phyloP scores from a whole-genome alignment of 179 eudicot genomes.

The Silene coronaria region DNA sequence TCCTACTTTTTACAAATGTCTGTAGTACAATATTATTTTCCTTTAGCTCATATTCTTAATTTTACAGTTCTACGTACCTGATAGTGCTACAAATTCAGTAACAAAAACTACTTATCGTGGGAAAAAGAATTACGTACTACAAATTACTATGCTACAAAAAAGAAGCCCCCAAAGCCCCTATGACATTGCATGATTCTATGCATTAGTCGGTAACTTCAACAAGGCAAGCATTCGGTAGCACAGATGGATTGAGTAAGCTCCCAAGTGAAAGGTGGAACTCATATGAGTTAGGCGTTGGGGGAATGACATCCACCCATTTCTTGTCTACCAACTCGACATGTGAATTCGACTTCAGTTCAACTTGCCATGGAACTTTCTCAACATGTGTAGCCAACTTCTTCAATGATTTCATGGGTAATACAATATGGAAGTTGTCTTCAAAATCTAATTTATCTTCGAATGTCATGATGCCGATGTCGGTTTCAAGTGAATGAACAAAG shows the following conservation, averaged over 20 bases:
- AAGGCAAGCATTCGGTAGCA: conserved; percentile 41
- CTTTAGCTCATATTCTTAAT: neutral
- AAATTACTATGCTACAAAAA: neutral
- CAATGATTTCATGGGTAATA: conserved; percentile 50
- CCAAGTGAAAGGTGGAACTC: conserved; percentile 64
- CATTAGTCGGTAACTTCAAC: conserved; percentile 45
- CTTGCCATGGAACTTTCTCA: conserved; percentile 38
- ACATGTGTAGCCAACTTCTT: conserved; percentile 39
- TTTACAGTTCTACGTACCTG: conserved; percentile 6
- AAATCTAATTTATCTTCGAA: conserved; percentile 25
- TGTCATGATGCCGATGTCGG: conserved; percentile 50
- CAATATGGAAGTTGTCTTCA: conserved; percentile 47
- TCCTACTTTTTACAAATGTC: too few species aligned
- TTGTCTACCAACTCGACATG: conserved; percentile 62
- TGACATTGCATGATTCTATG: neutral
- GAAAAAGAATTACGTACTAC: neutral
- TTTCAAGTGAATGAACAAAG: conserved; percentile 40
- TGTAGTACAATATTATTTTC: neutral
- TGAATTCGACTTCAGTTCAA: conserved; percentile 34
- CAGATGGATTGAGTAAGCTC: conserved; percentile 38
- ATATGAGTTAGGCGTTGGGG: conserved; percentile 59
- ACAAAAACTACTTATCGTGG: neutral
- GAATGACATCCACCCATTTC: conserved; percentile 59
- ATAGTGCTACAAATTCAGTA: neutral
- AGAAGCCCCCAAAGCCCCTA: conserved; percentile 4